A percentile compares a stretch with the other conserved stretches of the same genome.
phyloP scores from a whole-genome alignment of 345 rosid species.

The Lumnitzera racemosa region DNA sequence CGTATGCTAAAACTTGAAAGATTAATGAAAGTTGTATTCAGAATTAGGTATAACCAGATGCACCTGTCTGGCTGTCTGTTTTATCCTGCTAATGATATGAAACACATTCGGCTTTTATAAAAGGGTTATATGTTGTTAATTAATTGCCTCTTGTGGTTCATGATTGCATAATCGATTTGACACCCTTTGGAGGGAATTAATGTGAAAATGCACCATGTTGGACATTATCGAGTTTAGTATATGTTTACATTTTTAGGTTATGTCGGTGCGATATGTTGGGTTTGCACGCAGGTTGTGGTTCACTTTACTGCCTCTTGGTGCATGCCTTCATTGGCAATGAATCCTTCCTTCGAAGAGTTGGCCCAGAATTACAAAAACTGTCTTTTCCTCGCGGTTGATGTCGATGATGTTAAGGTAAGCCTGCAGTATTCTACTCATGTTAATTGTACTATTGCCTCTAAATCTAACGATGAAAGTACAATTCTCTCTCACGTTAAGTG shows the following conservation, averaged over 20 bases:
- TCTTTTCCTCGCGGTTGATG: conserved; percentile 34
- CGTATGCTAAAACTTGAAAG: neutral
- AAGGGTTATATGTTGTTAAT: neutral
- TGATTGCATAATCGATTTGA: too few species aligned
- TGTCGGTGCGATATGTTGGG: neutral
- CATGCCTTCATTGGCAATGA: conserved; percentile 44
- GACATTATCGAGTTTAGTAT: too few species aligned
- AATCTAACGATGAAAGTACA: too few species aligned
- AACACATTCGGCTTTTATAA: neutral
- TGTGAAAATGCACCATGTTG: too few species aligned
- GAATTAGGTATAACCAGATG: neutral
- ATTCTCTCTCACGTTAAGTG: too few species aligned
- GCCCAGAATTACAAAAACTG: conserved; percentile 21
- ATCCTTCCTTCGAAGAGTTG: conserved; percentile 26
- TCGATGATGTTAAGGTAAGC: conserved; percentile 38
- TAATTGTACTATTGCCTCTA: too few species aligned
- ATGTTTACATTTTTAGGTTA: too few species aligned
- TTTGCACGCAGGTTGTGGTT: conserved; percentile 25
- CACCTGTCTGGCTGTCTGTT: too few species aligned
- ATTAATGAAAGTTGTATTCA: too few species aligned
- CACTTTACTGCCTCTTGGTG: conserved; percentile 53
- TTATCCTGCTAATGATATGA: too few species aligned
- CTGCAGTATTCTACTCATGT: too few species aligned
- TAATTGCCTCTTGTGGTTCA: neutral
- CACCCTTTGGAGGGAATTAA: too few species aligned